Base-by-base conservation (phyloP, 2,329 filamentous ascomycete species). In the Penicillium sp. region DNA sequence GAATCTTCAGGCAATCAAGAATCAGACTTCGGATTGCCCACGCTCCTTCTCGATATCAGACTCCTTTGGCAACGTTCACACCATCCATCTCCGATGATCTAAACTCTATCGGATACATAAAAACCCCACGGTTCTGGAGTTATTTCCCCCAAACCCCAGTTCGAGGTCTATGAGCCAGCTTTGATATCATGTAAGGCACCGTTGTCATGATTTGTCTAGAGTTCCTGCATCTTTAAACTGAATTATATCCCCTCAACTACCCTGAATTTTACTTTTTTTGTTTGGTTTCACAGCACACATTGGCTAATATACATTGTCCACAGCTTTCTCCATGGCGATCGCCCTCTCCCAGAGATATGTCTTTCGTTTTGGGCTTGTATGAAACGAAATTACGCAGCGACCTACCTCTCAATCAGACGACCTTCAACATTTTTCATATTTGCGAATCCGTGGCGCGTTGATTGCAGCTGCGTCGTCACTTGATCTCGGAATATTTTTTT, bases 311-410 rank as follows among this genome's bases (percentile, higher is more conserved):
- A 59, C 53, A 56, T 57, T 55, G 59, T 50, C 39, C 56, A 48
- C 52, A 68, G 64, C 57, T 66, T 70, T 70, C 69, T 70, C 60
- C 69, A 76, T 75, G 74, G 73, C 73, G 71, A 68, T 69, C 66
- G 67, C 66, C 67, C 64, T 69, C 65, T 67, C 67, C 58, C 68
- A 70, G 65, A 75, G 74, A 76, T 71, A 76, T 76, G 73, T 72
- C 73, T 70, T 70, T 72, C 65, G 70, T 70, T 74, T 70, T 69
- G 67, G 69, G 65, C 68, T 70, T 73, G 67, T 71, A 70, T 74
- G 72, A 73, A 74, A 64, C 67, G 69, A 70, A 66, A 70, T 72
- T 65, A 67, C 66, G 65, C 67, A 74, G 67, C 68, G 68, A 71
- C 66, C 61, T 69, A 59, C 59, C 66, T 67, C 70, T 62, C 52